Evolutionary conservation across 2,329 filamentous ascomycete genomes (phyloP).

Genomic region (Fusarium sp.): DNA sequence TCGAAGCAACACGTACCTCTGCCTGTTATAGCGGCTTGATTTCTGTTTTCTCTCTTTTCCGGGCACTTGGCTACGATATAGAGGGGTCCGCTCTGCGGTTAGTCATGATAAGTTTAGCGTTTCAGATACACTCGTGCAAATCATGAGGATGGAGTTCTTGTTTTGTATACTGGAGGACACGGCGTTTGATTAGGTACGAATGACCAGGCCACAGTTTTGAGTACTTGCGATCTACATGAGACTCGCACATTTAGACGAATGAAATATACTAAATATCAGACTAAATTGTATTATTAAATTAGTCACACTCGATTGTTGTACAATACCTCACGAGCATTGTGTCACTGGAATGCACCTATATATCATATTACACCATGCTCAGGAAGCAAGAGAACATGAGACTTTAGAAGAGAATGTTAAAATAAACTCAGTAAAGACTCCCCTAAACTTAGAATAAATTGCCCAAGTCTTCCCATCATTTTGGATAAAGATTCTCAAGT

Average conservation of each 20-base stretch:
- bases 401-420: too few relatives aligned
- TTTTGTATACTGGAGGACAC: conserved; percentile 3
- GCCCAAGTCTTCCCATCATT: too few relatives aligned
- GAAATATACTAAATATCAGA: not conserved
- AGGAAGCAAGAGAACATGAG: too few relatives aligned
- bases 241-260: conserved; percentile 6
- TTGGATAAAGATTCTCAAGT: too few relatives aligned
- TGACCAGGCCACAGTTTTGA: not conserved
- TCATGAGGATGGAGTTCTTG: conserved; percentile 13
- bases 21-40: not conserved
- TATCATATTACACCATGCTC: conserved; percentile 19
- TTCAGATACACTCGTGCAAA: conserved; percentile 4
- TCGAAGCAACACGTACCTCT: not conserved
- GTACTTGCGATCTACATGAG: not conserved
- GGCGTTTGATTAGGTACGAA: conserved; percentile 18
- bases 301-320: not conserved
- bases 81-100: not conserved
- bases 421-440: too few relatives aligned
- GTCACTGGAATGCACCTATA: conserved; percentile 5
- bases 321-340: not conserved
- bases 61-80: not conserved
- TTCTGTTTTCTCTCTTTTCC: not conserved
- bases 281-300: not conserved
- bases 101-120: not conserved
- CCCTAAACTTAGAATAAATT: too few relatives aligned